Conservation (phyloP, 441 rosid species). For the Omphalea diandra region DNA sequence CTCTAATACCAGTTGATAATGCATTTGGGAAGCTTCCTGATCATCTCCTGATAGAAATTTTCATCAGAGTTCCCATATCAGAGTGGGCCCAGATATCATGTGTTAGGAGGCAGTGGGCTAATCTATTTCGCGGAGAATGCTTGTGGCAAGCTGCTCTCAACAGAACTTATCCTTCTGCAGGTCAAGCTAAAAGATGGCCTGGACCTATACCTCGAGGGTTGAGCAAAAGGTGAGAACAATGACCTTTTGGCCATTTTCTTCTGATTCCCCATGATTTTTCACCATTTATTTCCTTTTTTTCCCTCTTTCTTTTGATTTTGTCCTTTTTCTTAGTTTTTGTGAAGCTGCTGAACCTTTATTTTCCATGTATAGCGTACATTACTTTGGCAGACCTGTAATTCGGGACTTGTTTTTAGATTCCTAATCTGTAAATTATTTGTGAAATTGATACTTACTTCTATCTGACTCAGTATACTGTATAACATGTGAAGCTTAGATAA, state of each 20-base stretch:
- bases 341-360: conserved; percentile 2
- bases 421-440: neutral
- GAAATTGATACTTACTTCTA: neutral
- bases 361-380: neutral
- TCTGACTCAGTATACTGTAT: neutral
- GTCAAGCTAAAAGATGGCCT: conserved; percentile 65
- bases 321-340: neutral
- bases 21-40: conserved; percentile 66
- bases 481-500: neutral
- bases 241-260: neutral
- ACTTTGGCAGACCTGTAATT: neutral
- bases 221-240: conserved; percentile 51
- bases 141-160: conserved; percentile 81
- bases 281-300: neutral
- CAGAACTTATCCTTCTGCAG: conserved; percentile 51
- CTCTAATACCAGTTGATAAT: conserved; percentile 30
- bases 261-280: neutral
- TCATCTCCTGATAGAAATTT: conserved; percentile 74
- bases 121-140: conserved; percentile 67
- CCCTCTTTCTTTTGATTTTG: too few relatives aligned
- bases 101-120: conserved; percentile 71
- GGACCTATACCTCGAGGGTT: conserved; percentile 79
- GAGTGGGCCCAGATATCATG: conserved; percentile 61
- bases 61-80: conserved; percentile 60
- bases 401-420: neutral